These are phyloP conservation scores for Aspergillus spinulosporus DNA, from an alignment of 2,329 filamentous ascomycete species.

Conservation along the genomic window DNA sequence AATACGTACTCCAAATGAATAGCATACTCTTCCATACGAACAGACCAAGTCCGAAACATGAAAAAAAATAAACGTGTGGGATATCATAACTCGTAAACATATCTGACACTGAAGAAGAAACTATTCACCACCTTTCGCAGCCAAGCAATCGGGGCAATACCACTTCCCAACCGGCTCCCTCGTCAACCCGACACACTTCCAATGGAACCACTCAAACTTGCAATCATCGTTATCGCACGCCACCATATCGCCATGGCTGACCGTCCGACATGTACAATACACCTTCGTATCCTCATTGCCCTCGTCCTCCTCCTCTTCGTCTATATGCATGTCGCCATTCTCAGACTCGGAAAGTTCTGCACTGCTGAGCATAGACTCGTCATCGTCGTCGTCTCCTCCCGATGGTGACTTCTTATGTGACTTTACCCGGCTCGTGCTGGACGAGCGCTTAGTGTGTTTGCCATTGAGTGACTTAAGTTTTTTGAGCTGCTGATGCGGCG, in stretches of 20 bases:
- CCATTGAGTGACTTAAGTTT: constrained; percentile 38
- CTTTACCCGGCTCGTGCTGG: constrained; percentile 40
- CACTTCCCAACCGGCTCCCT: constrained; percentile 60
- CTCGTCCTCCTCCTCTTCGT: constrained; percentile 49
- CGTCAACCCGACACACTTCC: constrained; percentile 63
- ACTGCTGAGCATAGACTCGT: constrained; percentile 56
- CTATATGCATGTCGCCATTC: constrained; percentile 40
- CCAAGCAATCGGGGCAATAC: constrained; percentile 57
- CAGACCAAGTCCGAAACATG: background rate
- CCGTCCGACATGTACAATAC: constrained; percentile 66
- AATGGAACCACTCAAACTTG: constrained; percentile 67
- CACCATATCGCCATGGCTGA: constrained; percentile 67
- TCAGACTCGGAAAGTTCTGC: constrained; percentile 52
- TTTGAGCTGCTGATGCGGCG: constrained; percentile 54
- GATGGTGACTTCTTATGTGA: constrained; percentile 45
- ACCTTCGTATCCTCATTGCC: constrained; percentile 60
- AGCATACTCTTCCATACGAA: no score
- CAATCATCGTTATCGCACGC: constrained; percentile 67
- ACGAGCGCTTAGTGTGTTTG: constrained; percentile 47
- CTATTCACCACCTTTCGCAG: constrained; percentile 19
- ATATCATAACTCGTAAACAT: constrained; percentile 6
- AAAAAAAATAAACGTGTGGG: background rate
- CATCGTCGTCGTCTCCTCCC: constrained; percentile 50
- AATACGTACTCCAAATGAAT: no score
- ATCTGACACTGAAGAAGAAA: background rate